These are phyloP conservation scores for Fusarium sarcochroum DNA, from an alignment of 2,329 filamentous ascomycete genomes.

Conservation along the genomic window DNA sequence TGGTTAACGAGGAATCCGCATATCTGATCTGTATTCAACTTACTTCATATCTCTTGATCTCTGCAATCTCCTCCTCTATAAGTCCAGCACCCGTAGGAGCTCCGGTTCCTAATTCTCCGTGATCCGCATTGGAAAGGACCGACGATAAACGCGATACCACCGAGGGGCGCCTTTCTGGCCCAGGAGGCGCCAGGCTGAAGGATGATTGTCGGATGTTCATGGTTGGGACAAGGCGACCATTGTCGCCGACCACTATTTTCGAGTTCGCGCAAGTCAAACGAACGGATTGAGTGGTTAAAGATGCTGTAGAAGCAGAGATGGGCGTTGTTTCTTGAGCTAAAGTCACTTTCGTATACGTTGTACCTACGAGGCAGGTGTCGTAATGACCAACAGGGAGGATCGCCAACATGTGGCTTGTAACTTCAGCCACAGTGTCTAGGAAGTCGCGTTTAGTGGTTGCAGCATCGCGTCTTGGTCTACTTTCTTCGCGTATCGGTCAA, in stretches of 20 bases:
- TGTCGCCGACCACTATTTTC: constrained; percentile 45
- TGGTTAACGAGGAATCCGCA: constrained; percentile 49
- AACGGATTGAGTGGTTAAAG: not conserved
- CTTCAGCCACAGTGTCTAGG: constrained; percentile 35
- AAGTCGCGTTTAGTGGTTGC: constrained; percentile 51
- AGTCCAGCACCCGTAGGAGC: constrained; percentile 72
- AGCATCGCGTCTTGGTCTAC: constrained; percentile 37
- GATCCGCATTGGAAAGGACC: constrained; percentile 75
- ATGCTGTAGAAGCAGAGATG: not conserved
- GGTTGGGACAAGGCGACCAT: constrained; percentile 57
- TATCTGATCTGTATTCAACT: constrained; percentile 31
- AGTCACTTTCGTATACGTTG: constrained; percentile 19
- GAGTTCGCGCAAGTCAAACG: constrained; percentile 2
- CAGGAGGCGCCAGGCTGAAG: constrained; percentile 54
- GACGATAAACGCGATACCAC: constrained; percentile 77
- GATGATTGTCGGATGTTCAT: constrained; percentile 70
- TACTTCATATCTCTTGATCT: constrained; percentile 97
- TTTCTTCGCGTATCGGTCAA: constrained; percentile 19
- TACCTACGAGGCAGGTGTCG: constrained; percentile 23
- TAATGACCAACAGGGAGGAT: constrained; percentile 33
- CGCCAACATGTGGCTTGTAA: constrained; percentile 43
- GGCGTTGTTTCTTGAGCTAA: constrained; percentile 2
- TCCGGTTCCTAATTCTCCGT: constrained; percentile 68
- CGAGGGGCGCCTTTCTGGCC: constrained; percentile 66
- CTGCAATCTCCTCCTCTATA: constrained; percentile 94